Percentiles rank a stretch among this genome's conserved stretches.
phyloP scores from a whole-genome alignment of 2,329 filamentous ascomycete species.

The Ascochyta pisi region DNA sequence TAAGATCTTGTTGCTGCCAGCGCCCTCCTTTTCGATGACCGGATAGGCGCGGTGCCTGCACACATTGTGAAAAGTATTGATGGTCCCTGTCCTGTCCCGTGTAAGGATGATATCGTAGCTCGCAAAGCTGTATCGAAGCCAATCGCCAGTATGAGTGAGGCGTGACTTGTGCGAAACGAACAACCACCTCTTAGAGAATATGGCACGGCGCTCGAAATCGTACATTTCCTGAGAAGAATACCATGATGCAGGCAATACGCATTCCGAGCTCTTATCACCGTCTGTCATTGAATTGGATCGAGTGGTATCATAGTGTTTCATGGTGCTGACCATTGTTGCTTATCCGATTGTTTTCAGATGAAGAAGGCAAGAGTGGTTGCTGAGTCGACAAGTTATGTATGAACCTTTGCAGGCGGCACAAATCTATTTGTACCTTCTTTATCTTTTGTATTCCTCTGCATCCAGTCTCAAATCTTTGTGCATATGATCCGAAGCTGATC shows the following conservation, averaged over 20 bases:
- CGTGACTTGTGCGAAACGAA: constrained; percentile 43
- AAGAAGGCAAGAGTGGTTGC: neutral
- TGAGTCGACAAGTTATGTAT: neutral
- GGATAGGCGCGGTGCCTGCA: constrained; percentile 53
- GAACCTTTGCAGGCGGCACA: neutral
- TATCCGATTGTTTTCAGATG: neutral
- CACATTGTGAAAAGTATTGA: constrained; percentile 51
- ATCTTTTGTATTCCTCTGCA: neutral
- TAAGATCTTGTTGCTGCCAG: constrained; percentile 45
- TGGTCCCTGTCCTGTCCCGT: constrained; percentile 23
- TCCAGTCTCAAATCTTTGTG: neutral
- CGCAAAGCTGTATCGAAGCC: constrained; percentile 14
- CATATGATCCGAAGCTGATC: neutral
- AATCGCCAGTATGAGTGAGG: constrained; percentile 22
- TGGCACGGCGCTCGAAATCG: constrained; percentile 54
- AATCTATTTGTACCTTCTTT: neutral
- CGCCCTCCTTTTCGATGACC: constrained; percentile 33
- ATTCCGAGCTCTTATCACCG: neutral
- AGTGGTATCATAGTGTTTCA: neutral
- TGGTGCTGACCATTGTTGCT: neutral
- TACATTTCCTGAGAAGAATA: constrained; percentile 52
- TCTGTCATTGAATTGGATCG: neutral
- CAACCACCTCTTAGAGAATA: constrained; percentile 51
- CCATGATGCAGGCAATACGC: constrained; percentile 48
- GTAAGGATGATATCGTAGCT: constrained; percentile 20